Base-by-base conservation (phyloP, 192 early-diverging fungal species). In the Gaertneriomyces sp. region DNA sequence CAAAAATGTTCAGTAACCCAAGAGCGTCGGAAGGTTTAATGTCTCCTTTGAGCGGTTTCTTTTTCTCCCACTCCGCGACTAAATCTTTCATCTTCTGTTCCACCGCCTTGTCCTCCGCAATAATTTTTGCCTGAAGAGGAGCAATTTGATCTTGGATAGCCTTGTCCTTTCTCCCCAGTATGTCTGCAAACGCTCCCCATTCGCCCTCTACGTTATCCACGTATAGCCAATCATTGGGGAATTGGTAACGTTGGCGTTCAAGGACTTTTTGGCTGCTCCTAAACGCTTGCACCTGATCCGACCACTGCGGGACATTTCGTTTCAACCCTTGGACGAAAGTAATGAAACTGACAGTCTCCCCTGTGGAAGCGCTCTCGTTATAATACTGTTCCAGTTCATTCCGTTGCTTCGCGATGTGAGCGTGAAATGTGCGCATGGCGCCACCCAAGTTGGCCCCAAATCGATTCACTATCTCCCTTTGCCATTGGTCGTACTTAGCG, bases 401-500 rank as follows among this genome's bases (percentile, higher is more conserved):
- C 9, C 95, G 85, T 25, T 91, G 86, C 45, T 88, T 88, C 19
- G 88, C 80, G 17, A 99, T 83, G 0, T 75, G 76, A 38, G 79
- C 69, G 69, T 91, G 85, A 71, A 96, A 90, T 40, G 86, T 82
- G 46, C 87, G 84, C 89, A 98, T 97, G 39, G 88, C 84, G 14
- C 76, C 74, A 17, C 86, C 87, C 14, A 99, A 77, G 68, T 87
- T 88, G 55, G 69, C 74, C 5, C 93, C 95, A 72, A 97, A 99
- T 58, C 86, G 87, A 76, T 90, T 91, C 42, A 96, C 82, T 17
- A 98, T 89, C 68, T 99, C 98, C 40, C 87, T 83, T 71, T 99
- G 98, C 98, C 96, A 99, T 61, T 79, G 83, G 66, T 98, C 98
- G 80, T 99, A 98, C 70, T 95, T 94, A 46, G 88, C 84, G 57